Base-by-base conservation (phyloP, 2,329 filamentous ascomycete species). In the Fusarium staphyleae region DNA sequence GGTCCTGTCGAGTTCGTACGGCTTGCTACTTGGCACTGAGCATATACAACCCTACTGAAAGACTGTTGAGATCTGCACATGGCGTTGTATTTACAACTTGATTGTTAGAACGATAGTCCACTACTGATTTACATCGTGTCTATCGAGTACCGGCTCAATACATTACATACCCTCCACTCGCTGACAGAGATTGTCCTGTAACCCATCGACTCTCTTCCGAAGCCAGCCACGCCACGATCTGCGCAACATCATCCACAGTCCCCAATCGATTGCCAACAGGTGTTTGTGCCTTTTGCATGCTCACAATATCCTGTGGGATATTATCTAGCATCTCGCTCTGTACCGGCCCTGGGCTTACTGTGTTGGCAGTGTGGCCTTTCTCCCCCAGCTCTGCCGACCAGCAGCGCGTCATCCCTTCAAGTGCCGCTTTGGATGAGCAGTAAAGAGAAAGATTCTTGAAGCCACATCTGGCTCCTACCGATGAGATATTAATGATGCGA, bases 361-460 rank as follows among this genome's bases (percentile, higher is more conserved):
- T 75, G 59, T 88, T 88, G 19, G 86, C 84, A 0, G 84, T 87
- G 52, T 82, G 82, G 0, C 84, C 83, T 51, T 77, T 70, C 3
- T 55, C 66, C 3, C 57, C 57, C 8, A 60, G 13, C 69, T 88
- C 85, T 0, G 76, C 75, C 0, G 86, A 85, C 78, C 83, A 83
- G 36, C 75, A 78, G 6, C 84, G 74, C 9, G 85, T 87, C 48
- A 87, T 18, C 2, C 61, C 57, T 28, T 60, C 57, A 1, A 60
- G 19, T 9, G 57, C 57, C 7, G 57, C 57, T 16, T 60, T 60
- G 1, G 57, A 61, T 3, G 57, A 49, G 16, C 57, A 60, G 13
- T 60, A 60, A 1, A 60, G 26, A 1, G 57, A 60, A 1, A 60
- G 9, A 1, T 47, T 46, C 8, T 61, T 54, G 22, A 60, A 60